Conservation (phyloP, 2,329 filamentous ascomycete species). For the Alternaria sp. region DNA sequence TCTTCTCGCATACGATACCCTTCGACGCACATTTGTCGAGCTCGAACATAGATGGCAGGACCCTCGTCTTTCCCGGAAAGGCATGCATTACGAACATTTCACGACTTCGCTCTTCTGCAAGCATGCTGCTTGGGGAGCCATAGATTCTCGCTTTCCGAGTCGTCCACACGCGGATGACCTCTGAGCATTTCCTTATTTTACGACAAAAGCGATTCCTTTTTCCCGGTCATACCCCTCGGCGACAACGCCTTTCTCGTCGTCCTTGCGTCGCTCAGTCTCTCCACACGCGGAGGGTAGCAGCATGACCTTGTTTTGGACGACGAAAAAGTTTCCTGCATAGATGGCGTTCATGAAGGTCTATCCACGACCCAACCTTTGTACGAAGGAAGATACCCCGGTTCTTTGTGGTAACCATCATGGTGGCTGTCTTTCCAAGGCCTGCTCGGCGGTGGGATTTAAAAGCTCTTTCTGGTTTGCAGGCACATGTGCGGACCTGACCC, state of each 20-base stretch:
- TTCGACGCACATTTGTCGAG: conserved; percentile 47
- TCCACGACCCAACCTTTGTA: conserved; percentile 35
- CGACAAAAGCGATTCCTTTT: conserved; percentile 53
- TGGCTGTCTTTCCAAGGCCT: conserved; percentile 31
- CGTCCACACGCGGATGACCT: conserved; percentile 48
- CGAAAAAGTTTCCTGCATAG: conserved; percentile 50
- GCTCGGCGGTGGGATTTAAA: conserved; percentile 37
- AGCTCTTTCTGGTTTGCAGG: conserved; percentile 39
- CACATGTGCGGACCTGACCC: conserved; percentile 29
- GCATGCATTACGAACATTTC: conserved; percentile 53
- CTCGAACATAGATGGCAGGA: conserved; percentile 50
- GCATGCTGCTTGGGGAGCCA: conserved; percentile 53
- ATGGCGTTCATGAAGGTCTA: conserved; percentile 50
- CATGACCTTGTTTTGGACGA: conserved; percentile 41
- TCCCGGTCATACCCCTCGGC: conserved; percentile 44
- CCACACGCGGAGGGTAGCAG: conserved; percentile 34
- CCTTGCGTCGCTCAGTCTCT: conserved; percentile 40
- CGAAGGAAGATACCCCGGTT: conserved; percentile 49
- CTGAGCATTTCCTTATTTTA: conserved; percentile 39
- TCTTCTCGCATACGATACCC: conserved; percentile 52
- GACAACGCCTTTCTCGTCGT: conserved; percentile 42
- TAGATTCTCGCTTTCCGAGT: conserved; percentile 54
- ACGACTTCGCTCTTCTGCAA: conserved; percentile 49
- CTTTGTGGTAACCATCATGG: conserved; percentile 40
- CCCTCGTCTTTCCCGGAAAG: conserved; percentile 42